A percentile compares a stretch with the other conserved stretches of the same genome.
These are phyloP conservation scores for Penicillium sp. DNA, from an alignment of 2,329 filamentous ascomycete species.

Conservation along the genomic window DNA sequence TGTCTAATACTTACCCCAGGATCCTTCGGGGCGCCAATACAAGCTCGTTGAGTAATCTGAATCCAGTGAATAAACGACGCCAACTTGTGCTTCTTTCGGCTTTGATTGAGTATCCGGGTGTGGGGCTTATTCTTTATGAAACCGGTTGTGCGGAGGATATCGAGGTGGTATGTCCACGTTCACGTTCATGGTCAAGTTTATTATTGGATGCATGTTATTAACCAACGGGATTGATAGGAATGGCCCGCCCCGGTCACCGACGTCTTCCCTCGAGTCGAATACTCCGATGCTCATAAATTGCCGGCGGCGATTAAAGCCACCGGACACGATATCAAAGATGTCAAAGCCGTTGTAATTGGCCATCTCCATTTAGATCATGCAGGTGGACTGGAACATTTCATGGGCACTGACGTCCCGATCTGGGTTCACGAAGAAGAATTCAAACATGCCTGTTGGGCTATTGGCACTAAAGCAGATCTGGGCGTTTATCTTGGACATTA, in stretches of 20 bases:
- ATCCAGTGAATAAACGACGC: slow-evolving; percentile 44
- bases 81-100: slow-evolving; percentile 44
- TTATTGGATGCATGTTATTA: neutral
- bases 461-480: slow-evolving; percentile 43
- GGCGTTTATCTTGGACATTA: slow-evolving; percentile 43
- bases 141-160: slow-evolving; percentile 49
- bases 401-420: slow-evolving; percentile 45
- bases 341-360: slow-evolving; percentile 49
- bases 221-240: slow-evolving; percentile 15
- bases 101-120: slow-evolving; percentile 47
- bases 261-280: slow-evolving; percentile 40
- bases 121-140: slow-evolving; percentile 49
- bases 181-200: neutral
- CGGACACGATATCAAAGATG: slow-evolving; percentile 48
- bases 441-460: slow-evolving; percentile 48
- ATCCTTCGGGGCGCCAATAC: slow-evolving; percentile 44
- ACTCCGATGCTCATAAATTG: slow-evolving; percentile 35
- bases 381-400: slow-evolving; percentile 49
- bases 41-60: slow-evolving; percentile 35
- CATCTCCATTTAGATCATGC: slow-evolving; percentile 53
- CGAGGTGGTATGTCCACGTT: slow-evolving; percentile 30
- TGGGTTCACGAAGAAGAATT: slow-evolving; percentile 52
- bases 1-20: slow-evolving; percentile 12
- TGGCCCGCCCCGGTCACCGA: slow-evolving; percentile 40
- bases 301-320: slow-evolving; percentile 37